Percentiles rank a stretch among this genome's conserved stretches.
Evolutionary conservation across 495 filamentous ascomycete genomes (phyloP).

Genomic region (Penicillium mononematosum): DNA sequence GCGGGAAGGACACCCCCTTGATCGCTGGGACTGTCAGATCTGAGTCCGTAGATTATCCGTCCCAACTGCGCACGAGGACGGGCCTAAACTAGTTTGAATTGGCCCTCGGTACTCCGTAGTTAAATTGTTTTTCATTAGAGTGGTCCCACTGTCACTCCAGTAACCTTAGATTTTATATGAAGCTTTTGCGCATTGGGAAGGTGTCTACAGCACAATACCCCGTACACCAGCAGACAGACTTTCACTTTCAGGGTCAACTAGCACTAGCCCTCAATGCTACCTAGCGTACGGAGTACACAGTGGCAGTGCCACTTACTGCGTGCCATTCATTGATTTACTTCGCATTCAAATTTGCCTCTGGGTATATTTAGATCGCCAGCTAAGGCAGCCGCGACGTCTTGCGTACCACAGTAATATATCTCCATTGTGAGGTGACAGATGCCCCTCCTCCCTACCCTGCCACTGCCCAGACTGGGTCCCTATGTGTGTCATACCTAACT

Average conservation of each 20-base stretch:
- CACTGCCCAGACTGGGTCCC: not conserved
- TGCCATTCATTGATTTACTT: not conserved
- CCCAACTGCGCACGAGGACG: constrained; percentile 17
- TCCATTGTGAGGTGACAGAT: not conserved
- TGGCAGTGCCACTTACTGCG: not conserved
- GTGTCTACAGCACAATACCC: constrained; percentile 1
- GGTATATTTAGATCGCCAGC: constrained; percentile 12
- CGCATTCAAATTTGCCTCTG: not conserved
- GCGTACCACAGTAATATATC: not conserved
- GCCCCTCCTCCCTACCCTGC: constrained; percentile 1
- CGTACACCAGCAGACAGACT: not conserved
- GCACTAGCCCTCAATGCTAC: not conserved
- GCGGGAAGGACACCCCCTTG: constrained; percentile 8
- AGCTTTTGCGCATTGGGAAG: constrained; percentile 9
- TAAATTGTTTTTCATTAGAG: constrained; percentile 4
- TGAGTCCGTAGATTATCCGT: not conserved
- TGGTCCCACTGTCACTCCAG: constrained; percentile 17
- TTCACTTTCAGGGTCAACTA: not conserved
- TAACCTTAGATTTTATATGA: constrained; percentile 11
- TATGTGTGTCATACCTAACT: not conserved
- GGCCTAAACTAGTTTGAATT: constrained; percentile 1
- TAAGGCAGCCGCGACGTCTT: not conserved
- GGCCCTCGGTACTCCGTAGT: not conserved
- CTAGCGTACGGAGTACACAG: not conserved
- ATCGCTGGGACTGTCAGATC: constrained; percentile 15